These are phyloP conservation scores for Skeletonema potamos DNA, from an alignment of 108 stramenopile species.

Conservation along the genomic window DNA sequence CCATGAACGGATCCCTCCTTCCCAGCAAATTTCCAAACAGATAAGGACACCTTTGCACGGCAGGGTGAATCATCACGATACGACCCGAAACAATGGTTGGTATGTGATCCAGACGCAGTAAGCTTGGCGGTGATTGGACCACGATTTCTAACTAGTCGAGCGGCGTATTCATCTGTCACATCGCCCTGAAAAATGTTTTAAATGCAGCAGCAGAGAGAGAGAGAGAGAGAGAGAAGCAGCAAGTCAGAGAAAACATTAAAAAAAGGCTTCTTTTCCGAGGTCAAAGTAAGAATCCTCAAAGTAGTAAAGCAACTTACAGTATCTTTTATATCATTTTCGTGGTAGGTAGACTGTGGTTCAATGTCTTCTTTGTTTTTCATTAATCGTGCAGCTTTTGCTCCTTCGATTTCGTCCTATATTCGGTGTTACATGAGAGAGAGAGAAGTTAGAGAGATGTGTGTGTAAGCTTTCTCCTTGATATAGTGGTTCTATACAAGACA, in stretches of 20 bases:
- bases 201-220: no score
- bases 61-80: slow-evolving; percentile 5
- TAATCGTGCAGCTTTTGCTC: slow-evolving; percentile 37
- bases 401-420: slow-evolving; percentile 27
- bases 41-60: slow-evolving; percentile 15
- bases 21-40: slow-evolving; percentile 49
- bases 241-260: not conserved
- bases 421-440: not conserved
- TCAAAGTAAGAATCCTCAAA: no score
- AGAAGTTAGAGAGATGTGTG: no score
- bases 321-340: slow-evolving; percentile 38
- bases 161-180: slow-evolving; percentile 20
- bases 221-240: not conserved
- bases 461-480: not conserved
- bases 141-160: slow-evolving; percentile 34
- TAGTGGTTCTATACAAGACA: not conserved
- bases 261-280: no score
- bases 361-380: slow-evolving; percentile 43
- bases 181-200: slow-evolving; percentile 22
- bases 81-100: slow-evolving; percentile 3
- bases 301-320: slow-evolving; percentile 8
- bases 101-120: slow-evolving; percentile 27
- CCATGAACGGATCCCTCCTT: slow-evolving; percentile 39
- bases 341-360: slow-evolving; percentile 43
- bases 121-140: slow-evolving; percentile 51